phyloP scores from a whole-genome alignment of 176 grass and related monocot genomes.

The Puya raimondii region DNA sequence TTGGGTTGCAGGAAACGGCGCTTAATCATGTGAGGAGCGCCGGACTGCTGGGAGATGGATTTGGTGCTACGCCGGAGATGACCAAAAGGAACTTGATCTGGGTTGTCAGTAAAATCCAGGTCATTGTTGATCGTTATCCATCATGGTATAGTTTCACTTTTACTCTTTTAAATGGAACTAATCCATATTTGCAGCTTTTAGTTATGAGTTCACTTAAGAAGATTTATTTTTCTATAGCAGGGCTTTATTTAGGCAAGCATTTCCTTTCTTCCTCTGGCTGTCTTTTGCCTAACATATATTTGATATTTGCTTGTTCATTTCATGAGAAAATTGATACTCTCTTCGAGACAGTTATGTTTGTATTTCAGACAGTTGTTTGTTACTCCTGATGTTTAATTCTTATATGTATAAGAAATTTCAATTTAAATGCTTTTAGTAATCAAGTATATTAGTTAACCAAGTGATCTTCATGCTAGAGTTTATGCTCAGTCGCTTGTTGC shows the following conservation, averaged over 20 bases:
- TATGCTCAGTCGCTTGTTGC: not conserved
- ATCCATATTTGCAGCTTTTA: not conserved
- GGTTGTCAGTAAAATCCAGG: constrained; percentile 99
- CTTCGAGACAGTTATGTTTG: too few relatives aligned
- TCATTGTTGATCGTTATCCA: constrained; percentile 81
- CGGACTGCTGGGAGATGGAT: constrained; percentile 86
- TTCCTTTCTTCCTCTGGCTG: too few relatives aligned
- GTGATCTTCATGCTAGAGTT: not conserved
- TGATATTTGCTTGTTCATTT: too few relatives aligned
- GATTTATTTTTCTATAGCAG: not conserved
- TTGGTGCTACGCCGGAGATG: constrained; percentile 95
- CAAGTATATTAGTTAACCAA: not conserved
- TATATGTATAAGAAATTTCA: not conserved
- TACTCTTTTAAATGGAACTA: not conserved
- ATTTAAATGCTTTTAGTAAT: not conserved
- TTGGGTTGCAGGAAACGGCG: constrained; percentile 65
- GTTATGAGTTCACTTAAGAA: not conserved
- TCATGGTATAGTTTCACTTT: constrained; percentile 54
- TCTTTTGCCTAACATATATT: too few relatives aligned
- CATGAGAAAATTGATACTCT: too few relatives aligned
- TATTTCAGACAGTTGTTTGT: too few relatives aligned
- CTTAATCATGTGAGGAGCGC: constrained; percentile 93
- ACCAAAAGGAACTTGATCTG: constrained; percentile 95
- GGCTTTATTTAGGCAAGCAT: not conserved
- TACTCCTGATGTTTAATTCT: too few relatives aligned